Evolutionary conservation across 495 filamentous ascomycete species (phyloP), one percentile per base, ranked within the genome.

Genomic region (Cryomyces antarcticus): DNA sequence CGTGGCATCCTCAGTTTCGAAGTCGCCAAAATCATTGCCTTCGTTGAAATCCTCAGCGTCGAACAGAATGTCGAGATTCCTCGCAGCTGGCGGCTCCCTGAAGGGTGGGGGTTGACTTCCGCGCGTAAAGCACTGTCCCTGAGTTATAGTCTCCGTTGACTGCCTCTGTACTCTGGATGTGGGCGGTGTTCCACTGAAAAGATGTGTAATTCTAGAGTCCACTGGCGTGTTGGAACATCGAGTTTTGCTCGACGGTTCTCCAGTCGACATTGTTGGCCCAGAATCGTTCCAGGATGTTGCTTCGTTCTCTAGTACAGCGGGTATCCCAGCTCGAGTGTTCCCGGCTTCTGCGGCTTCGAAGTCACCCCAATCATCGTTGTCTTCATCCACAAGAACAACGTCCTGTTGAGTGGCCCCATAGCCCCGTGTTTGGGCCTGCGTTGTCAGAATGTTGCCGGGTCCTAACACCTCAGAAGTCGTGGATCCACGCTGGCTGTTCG

Each of bases 291-390:
- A 24, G 17, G 17, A 24, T 24, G 17, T 24, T 24, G 17, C 17
- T 2, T 24, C 17, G 17, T 24, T 24, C 17, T 24, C 17, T 24
- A 24, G 17, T 24, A 24, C 17, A 24, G 17, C 17, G 17, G 17
- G 17, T 24, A 24, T 24, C 17, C 17, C 17, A 24, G 2, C 17
- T 24, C 2, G 17, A 24, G 17, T 24, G 17, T 9, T 12, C 9
- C 9, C 7, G 12, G 33, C 9, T 35, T 60, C 56, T 31, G 75
- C 70, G 10, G 67, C 67, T 51, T 80, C 80, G 49, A 85, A 85
- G 43, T 83, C 78, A 10, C 80, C 79, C 71, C 78, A 85, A 9
- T 75, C 78, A 52, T 83, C 78, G 31, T 80, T 73, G 5, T 68
- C 68, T 13, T 65, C 60, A 28, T 58, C 48, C 7, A 51, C 17